These are phyloP conservation scores for Tanacetum coccineum DNA, from an alignment of 129 eudicot species.

Conservation along the genomic window DNA sequence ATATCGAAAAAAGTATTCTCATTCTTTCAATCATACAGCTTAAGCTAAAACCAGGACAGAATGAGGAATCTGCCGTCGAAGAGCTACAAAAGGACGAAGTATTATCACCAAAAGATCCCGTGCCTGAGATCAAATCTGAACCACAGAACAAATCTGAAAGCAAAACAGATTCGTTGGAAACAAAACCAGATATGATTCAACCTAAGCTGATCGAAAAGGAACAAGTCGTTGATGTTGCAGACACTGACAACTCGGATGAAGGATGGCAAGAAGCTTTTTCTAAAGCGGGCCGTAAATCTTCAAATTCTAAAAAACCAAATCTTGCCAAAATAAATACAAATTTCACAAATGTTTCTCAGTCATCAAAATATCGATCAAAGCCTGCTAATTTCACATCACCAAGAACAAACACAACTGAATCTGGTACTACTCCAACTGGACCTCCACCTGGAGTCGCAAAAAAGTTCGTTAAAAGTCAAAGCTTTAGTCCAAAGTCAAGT, in stretches of 20 bases:
- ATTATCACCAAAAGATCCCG: constrained; percentile 33
- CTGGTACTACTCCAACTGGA: constrained; percentile 39
- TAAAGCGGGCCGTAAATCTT: constrained; percentile 68
- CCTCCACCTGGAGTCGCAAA: constrained; percentile 39
- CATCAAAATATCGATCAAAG: constrained; percentile 54
- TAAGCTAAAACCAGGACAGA: constrained; percentile 59
- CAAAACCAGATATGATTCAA: constrained; percentile 30
- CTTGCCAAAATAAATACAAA: constrained; percentile 77
- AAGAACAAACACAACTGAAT: constrained; percentile 41
- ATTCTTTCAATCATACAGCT: constrained; percentile 37
- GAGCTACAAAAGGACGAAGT: constrained; percentile 46
- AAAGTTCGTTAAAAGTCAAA: constrained; percentile 56
- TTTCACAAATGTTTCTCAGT: constrained; percentile 44
- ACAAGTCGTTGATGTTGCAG: constrained; percentile 32
- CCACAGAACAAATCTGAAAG: constrained; percentile 37
- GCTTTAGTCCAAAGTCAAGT: constrained; percentile 74
- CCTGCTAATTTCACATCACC: constrained; percentile 54
- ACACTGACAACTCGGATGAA: constrained; percentile 68
- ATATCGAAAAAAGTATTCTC: neutral
- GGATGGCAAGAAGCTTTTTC: constrained; percentile 99
- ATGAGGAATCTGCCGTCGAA: constrained; percentile 39
- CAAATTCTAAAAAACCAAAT: constrained; percentile 60
- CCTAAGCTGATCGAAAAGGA: constrained; percentile 27
- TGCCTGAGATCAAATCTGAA: constrained; percentile 43
- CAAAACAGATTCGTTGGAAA: constrained; percentile 29